phyloP scores from a whole-genome alignment of 78 protist genomes.

The Neovahlkampfia damariscottae region DNA sequence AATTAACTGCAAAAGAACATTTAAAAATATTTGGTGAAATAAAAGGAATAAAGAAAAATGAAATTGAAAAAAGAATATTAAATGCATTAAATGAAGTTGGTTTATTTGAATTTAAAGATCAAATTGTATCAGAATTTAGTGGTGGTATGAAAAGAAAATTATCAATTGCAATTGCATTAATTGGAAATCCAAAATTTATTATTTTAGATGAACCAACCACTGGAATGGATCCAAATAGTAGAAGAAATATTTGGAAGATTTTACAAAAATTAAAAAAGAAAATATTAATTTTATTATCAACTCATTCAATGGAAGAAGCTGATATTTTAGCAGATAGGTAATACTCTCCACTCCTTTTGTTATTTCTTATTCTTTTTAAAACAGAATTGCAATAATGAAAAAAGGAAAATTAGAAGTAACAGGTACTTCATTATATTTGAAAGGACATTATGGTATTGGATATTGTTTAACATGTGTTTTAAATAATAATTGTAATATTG shows the following conservation, averaged over 20 bases:
- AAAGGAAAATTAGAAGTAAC: conserved; percentile 13
- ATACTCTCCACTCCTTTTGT: too few relatives aligned
- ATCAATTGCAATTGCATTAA: conserved; percentile 25
- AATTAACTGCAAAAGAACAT: conserved; percentile 60
- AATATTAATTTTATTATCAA: conserved; percentile 29
- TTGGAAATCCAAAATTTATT: conserved; percentile 1
- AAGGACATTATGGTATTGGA: conserved; percentile 49
- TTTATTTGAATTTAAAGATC: conserved; percentile 11
- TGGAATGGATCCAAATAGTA: conserved; percentile 69
- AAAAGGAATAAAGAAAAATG: conserved; percentile 18
- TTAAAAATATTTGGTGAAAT: conserved; percentile 29
- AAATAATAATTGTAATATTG: not conserved
- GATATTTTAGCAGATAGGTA: conserved; percentile 37
- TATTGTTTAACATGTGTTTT: conserved; percentile 8
- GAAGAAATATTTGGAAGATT: conserved; percentile 60
- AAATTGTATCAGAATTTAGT: not conserved
- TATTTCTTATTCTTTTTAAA: too few relatives aligned
- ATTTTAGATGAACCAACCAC: conserved; percentile 64
- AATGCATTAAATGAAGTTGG: conserved; percentile 36
- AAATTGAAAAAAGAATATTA: not conserved
- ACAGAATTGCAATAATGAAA: conserved; percentile 46
- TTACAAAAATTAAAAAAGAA: not conserved
- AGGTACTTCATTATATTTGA: conserved; percentile 45
- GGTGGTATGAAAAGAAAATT: conserved; percentile 55
- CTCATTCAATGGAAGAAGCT: conserved; percentile 58